Base-by-base conservation (phyloP, 2,329 filamentous ascomycete genomes). In the Cordyceps javanica region DNA sequence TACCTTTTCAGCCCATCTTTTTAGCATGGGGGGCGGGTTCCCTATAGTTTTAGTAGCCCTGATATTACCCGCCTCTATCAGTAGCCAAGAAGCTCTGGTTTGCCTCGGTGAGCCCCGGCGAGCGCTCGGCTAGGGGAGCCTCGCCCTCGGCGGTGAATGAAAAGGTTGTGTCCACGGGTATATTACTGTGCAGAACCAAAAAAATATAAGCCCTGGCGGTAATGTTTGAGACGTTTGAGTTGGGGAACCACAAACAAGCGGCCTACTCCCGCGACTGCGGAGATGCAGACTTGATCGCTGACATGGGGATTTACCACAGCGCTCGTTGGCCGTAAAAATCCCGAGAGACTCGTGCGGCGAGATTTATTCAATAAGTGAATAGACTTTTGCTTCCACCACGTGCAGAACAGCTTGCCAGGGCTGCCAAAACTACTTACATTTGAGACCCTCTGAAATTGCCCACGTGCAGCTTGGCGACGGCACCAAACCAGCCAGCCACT, bases 401-500 rank as follows among this genome's bases (percentile, higher is more conserved):
- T 55, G 53, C 32, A 34, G 2, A 34, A 13, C 25, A 39, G 21
- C 5, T 21, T 30, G 25, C 19, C 19, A 34, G 10, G 3, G 8
- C 34, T 39, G 5, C 48, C 48, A 49, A 10, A 16, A 11, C 30
- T 36, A 19, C 51, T 26, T 36, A 19, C 51, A 44, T 55, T 23
- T 36, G 23, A 55, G 42, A 55, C 53, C 44, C 41, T 55, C 44
- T 48, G 32, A n/a, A 19, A 23, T 23, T 41, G 30, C 32, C 52
- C 53, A 55, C 42, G 53, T 55, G 53, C 42, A 48, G 42, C 44
- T 55, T 55, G 53, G 53, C 53, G 10, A 32, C 42, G 36, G 39
- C 28, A 44, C 14, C 32, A 46, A 41, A 39, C 34, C 34, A 36
- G 32, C 32, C 32, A 36, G 32, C 32, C n/a, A n/a, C n/a, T n/a